Base-by-base conservation (phyloP, 2,329 filamentous ascomycete species). In the Fusarium metavorans region DNA sequence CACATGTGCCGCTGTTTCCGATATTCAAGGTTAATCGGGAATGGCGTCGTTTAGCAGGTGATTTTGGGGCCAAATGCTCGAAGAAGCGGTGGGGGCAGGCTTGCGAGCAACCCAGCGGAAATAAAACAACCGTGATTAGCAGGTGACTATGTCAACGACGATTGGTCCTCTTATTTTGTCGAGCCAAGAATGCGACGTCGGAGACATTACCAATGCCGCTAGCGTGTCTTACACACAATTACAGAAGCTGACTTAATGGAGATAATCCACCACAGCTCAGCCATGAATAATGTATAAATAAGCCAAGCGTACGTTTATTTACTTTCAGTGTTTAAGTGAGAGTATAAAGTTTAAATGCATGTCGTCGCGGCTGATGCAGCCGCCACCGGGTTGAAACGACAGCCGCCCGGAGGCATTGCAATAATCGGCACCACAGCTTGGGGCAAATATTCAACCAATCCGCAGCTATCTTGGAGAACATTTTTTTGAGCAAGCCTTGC, bases 151-250 rank as follows among this genome's bases (percentile, higher is more conserved):
- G n/a, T 61, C 34, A 48, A 43, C 13, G 0, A 23, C 8, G 14
- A 45, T 30, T 41, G 27, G 7, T 30, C n/a, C 18, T 32, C 11
- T 52, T 30, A 32, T 27, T 20, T 20, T 37, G 25, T 34, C 25
- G 6, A 5, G 4, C 34, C 25, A 54, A 41, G 20, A 25, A 30
- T 25, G 32, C 69, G 13, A 41, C 34, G 43, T n/a, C 27, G 9
- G 32, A 34, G 5, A 25, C 63, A 54, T 71, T 73, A 67, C 57
- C 37, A 50, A 52, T 59, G 25, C 16, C 39, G 35, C 65, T 67
- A 71, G 43, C 20, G 30, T 10, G 41, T 25, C 70, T 73, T 71
- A 73, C 71, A 71, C 39, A 73, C 34, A 45, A 66, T 73, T 62
- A 73, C 70, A 71, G 32, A 70, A 1, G 70, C 66, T 71, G 54